phyloP scores from a whole-genome alignment of 2,329 filamentous ascomycete species.

The Penicillium sp. region DNA sequence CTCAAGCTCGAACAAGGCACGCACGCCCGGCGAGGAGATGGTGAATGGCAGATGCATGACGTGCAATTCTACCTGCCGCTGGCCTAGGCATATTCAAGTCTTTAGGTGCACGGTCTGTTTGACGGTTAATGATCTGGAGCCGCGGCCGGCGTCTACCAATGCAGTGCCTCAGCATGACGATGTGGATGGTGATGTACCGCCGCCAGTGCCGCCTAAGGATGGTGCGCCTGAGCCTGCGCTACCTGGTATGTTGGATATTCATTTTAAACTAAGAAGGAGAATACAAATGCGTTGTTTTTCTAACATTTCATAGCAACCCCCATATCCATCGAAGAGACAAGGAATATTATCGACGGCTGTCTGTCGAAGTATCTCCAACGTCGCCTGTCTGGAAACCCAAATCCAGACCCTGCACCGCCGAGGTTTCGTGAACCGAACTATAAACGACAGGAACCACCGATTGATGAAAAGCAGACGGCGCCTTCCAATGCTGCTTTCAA shows the following conservation, averaged over 20 bases:
- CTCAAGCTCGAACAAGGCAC: constrained; percentile 39
- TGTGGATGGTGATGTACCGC: constrained; percentile 16
- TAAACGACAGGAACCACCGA: background rate
- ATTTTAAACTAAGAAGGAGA: background rate
- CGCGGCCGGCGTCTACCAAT: constrained; percentile 28
- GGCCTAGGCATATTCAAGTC: constrained; percentile 67
- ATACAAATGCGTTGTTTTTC: background rate
- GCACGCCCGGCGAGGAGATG: constrained; percentile 55
- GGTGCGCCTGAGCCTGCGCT: constrained; percentile 13
- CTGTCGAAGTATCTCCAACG: constrained; percentile 48
- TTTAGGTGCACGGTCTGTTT: constrained; percentile 82
- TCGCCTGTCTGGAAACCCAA: constrained; percentile 28
- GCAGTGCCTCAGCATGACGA: constrained; percentile 13
- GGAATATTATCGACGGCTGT: constrained; percentile 54
- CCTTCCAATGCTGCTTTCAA: background rate
- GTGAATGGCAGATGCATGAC: constrained; percentile 76
- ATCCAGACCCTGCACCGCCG: background rate
- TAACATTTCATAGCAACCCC: constrained; percentile 33
- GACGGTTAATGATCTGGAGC: constrained; percentile 75
- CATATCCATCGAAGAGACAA: constrained; percentile 60
- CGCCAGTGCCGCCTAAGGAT: constrained; percentile 17
- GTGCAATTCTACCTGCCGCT: constrained; percentile 74
- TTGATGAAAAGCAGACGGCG: background rate
- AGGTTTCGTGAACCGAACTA: background rate
- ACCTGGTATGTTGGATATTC: constrained; percentile 22